These are phyloP conservation scores for Vitis amurensis DNA, from an alignment of 164 flowering plant genomes.

Conservation along the genomic window DNA sequence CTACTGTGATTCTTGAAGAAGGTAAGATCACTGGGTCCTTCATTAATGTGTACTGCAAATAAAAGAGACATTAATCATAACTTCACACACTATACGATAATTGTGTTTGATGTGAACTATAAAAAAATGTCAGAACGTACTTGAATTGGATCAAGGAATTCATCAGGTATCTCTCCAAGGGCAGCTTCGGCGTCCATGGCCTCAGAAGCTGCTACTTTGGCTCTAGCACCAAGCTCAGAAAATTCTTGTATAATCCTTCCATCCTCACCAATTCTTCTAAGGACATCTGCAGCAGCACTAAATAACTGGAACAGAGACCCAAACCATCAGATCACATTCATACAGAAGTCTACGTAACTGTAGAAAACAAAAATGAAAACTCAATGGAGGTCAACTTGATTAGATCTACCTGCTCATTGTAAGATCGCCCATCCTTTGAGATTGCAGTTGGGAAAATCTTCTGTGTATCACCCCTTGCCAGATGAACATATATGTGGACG, in stretches of 20 bases:
- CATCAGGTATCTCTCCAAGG: constrained; percentile 97
- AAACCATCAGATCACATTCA: constrained; percentile 15
- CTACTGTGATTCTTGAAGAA: constrained; percentile 84
- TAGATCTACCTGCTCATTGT: constrained; percentile 82
- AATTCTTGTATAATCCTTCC: constrained; percentile 76
- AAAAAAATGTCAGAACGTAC: constrained; percentile 31
- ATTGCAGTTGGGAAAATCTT: constrained; percentile 88
- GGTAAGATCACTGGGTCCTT: constrained; percentile 96
- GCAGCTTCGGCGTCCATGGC: constrained; percentile 91
- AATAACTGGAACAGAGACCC: constrained; percentile 58
- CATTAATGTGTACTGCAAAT: constrained; percentile 91
- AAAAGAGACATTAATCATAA: constrained; percentile 2
- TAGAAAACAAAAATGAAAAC: neutral
- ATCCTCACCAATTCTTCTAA: constrained; percentile 79
- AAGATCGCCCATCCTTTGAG: constrained; percentile 93
- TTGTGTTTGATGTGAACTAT: too few relatives aligned
- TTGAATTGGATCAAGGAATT: constrained; percentile 98
- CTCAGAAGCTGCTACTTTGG: constrained; percentile 83
- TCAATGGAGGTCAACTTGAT: neutral
- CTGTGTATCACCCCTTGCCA: constrained; percentile 82
- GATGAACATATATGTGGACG: constrained; percentile 86
- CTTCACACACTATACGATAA: neutral
- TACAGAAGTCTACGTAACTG: neutral
- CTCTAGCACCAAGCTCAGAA: constrained; percentile 77
- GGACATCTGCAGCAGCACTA: constrained; percentile 82